phyloP scores from a whole-genome alignment of 2,329 filamentous ascomycete species.

The Huntiella moniliformis region DNA sequence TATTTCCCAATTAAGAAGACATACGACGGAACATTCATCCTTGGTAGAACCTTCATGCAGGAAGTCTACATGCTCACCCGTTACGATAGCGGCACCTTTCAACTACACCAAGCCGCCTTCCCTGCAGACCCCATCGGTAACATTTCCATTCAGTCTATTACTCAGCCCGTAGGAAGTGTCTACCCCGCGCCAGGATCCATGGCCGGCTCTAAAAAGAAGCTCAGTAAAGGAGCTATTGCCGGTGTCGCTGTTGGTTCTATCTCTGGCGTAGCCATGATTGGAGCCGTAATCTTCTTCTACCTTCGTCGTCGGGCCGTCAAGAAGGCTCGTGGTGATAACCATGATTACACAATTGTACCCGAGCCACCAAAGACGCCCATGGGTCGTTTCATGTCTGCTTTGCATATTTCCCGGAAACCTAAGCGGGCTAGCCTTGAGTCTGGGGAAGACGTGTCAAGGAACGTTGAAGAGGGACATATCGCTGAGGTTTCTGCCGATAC shows the following conservation, averaged over 20 bases:
- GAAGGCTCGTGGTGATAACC: conserved; percentile 14
- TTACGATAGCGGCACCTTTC: conserved; percentile 34
- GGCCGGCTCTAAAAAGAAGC: conserved; percentile 12
- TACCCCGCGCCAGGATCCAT: conserved; percentile 23
- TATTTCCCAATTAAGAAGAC: conserved; percentile 50
- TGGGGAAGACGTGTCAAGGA: too few relatives aligned
- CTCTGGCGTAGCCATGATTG: conserved; percentile 19
- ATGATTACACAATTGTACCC: conserved; percentile 13
- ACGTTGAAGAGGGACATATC: conserved; percentile 8
- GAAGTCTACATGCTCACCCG: conserved; percentile 43
- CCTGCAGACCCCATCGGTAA: conserved; percentile 26
- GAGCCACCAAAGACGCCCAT: conserved; percentile 21
- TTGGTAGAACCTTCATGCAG: conserved; percentile 52
- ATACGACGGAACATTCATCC: conserved; percentile 34
- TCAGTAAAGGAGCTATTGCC: conserved; percentile 24
- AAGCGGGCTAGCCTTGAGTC: conserved; percentile 13
- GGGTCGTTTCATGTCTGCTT: conserved; percentile 25
- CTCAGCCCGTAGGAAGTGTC: conserved; percentile 25
- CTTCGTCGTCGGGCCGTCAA: conserved; percentile 20
- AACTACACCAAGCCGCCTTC: conserved; percentile 35
- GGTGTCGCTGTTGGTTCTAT: conserved; percentile 28
- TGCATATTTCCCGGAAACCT: conserved; percentile 20
- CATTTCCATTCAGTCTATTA: conserved; percentile 19
- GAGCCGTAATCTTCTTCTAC: conserved; percentile 18
- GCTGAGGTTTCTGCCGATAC: conserved; percentile 7